Evolutionary conservation across 2,329 filamentous ascomycete genomes (phyloP).

Genomic region (Pseudogymnoascus sp.): DNA sequence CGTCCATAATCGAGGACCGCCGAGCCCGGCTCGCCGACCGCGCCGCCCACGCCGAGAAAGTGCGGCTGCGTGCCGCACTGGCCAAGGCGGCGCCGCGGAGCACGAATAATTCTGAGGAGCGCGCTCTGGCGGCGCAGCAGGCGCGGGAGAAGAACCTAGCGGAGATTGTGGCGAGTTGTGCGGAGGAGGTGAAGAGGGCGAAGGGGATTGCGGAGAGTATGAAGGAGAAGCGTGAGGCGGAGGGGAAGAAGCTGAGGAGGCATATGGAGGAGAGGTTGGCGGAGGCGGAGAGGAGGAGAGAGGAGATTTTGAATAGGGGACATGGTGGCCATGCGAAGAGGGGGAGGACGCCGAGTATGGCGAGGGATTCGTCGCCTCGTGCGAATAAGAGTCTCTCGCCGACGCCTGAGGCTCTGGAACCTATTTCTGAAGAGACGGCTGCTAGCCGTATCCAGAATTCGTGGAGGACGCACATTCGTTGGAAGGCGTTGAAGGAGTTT

Average conservation of each 20-base stretch:
- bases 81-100: constrained; percentile 62
- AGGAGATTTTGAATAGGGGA: constrained; percentile 50
- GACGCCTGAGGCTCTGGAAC: constrained; percentile 41
- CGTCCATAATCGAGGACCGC: constrained; percentile 72
- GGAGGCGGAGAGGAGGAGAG: constrained; percentile 64
- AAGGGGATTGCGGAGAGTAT: constrained; percentile 77
- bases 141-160: constrained; percentile 73
- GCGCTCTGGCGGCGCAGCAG: constrained; percentile 67
- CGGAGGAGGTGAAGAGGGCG: constrained; percentile 73
- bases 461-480: constrained; percentile 55
- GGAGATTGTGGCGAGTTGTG: constrained; percentile 72
- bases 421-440: constrained; percentile 52
- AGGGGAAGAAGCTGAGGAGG: constrained; percentile 57
- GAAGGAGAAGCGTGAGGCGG: constrained; percentile 70
- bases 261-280: constrained; percentile 76
- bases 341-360: constrained; percentile 44
- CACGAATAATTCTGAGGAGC: constrained; percentile 61
- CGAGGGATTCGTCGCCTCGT: constrained; percentile 30
- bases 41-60: constrained; percentile 76
- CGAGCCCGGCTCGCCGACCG: constrained; percentile 72
- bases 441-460: constrained; percentile 59
- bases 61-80: constrained; percentile 65
- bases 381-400: constrained; percentile 41
- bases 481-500: constrained; percentile 57
- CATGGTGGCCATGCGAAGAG: constrained; percentile 41